Base-by-base conservation (phyloP, 129 eudicot species). In the Logfia minima region DNA sequence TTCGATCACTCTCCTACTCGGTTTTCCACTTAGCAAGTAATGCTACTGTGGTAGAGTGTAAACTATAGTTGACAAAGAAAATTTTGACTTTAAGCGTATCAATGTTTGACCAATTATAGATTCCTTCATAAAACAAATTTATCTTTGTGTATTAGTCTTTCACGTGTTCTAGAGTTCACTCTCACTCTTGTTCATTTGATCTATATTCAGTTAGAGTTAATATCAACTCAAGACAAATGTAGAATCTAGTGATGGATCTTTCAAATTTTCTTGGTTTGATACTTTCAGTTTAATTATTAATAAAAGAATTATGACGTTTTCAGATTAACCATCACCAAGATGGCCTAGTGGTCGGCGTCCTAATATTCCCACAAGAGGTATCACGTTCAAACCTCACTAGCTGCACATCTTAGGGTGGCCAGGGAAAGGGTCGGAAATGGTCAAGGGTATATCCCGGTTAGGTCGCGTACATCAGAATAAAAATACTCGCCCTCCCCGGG, bases 11-110 rank as follows among this genome's bases (percentile, higher is more conserved):
- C 14, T 41, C 48, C 48, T 8, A 41, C 48, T 41, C 48, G 14
- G 72, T 63, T 35, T 61, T 68, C 45, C 62, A 43, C 80, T 35
- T 62, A 62, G 51, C 37, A 61, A 35, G 63, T 22, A 17, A 14
- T 21, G 3, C 65, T 23, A 26, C 32, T 9, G 31, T 19, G 31
- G 10, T 60, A 60, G 66, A 32, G 51, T 56, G 29, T 17, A 79
- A 60, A 55, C 53, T 22, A 3, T 26, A 23, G 39, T 18, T 26
- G 7, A 9, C 18, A 19, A 9, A 9, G 13, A 13, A 41, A 41
- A 41, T 8, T 41, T 41, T 9, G 14, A 8, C 48, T 41, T 41
- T 41, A 41, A 41, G 48, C 48, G 48, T 41, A 41, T 41, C 48
- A n/a, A 63, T 55, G 23, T 2, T 14, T 48, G 19, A 70, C 28